Base-by-base conservation (phyloP, 139 green algal species). In the Asterochloris erici region DNA sequence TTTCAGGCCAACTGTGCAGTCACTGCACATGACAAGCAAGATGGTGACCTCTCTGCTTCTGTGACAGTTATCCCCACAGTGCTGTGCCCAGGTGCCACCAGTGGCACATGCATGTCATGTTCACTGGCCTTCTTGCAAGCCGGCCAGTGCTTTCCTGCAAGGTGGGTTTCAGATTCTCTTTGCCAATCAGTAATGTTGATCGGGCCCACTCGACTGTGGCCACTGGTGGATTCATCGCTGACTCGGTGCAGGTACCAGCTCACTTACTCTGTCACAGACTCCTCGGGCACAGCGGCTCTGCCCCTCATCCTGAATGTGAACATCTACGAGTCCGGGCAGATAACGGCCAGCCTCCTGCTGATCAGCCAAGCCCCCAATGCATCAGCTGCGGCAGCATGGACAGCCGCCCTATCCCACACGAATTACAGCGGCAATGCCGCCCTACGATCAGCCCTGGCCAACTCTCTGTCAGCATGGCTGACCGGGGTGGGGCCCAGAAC, bases 1-100 rank as follows among this genome's bases (percentile, higher is more conserved):
- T 54, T 11, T 23, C 76, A 80, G 60, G 60, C 23, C 10, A 70
- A 60, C 10, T 80, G 76, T 38, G 61, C 76, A 54, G 68, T 62
- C 17, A 38, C 47, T 63, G 76, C 76, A 23, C 69, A 12, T 29
- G 76, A 80, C 60, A 80, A 62, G 60, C 76, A 80, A 23, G 76
- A 80, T 47, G 76, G 76, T 9, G 76, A 80, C 61, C 69, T 80
- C 23, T 69, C 60, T 68, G 76, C 60, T n/a, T 70, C n/a, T n/a
- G 68, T 80, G 60, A 61, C 29, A 27, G 76, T 80, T 19, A n/a
- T 54, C n/a, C 60, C 76, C 21, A 80, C 14, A 11, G 76, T 62
- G 14, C 68, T 14, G 14, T 80, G 76, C 54, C 60, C 76, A n/a
- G 19, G 14, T 12, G 69, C 76, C 21, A 61, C 69, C n/a, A 69